Percentiles rank a stretch among this genome's conserved stretches.
Evolutionary conservation across 257 asterid genomes (phyloP).

Genomic region (Nicotiana benthamiana): DNA sequence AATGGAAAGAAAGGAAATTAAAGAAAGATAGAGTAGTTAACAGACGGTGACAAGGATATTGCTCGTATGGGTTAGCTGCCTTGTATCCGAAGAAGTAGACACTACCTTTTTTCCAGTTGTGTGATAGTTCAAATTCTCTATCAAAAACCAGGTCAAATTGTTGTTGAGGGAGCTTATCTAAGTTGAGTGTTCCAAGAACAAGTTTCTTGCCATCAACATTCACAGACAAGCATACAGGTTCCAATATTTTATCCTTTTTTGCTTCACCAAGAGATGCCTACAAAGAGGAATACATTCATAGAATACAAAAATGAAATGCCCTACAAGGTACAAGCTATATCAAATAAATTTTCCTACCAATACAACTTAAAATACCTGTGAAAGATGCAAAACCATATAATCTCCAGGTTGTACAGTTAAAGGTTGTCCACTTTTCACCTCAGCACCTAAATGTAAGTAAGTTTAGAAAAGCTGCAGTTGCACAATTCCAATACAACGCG

Average conservation of each 20-base stretch:
- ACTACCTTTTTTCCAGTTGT: slow-evolving; percentile 18
- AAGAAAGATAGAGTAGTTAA: background rate
- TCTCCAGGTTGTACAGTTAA: slow-evolving; percentile 6
- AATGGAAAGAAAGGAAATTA: background rate
- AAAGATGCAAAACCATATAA: slow-evolving; percentile 8
- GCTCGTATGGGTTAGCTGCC: background rate
- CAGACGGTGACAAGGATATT: background rate
- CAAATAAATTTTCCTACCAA: background rate
- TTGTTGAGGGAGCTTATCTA: slow-evolving; percentile 18
- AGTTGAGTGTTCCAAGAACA: slow-evolving; percentile 16
- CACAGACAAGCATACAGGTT: slow-evolving; percentile 16
- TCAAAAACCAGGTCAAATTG: slow-evolving; percentile 18
- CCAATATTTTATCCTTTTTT: slow-evolving; percentile 9
- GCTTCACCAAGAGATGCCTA: slow-evolving; percentile 16
- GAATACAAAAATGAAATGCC: background rate
- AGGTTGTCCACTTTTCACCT: slow-evolving; percentile 15
- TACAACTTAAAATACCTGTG: slow-evolving; percentile 9
- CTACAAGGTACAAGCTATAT: background rate
- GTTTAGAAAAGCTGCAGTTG: background rate
- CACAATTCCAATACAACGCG: background rate
- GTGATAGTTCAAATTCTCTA: slow-evolving; percentile 18
- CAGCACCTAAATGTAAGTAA: slow-evolving; percentile 7
- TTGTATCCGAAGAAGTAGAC: slow-evolving; percentile 18
- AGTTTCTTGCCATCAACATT: slow-evolving; percentile 9
- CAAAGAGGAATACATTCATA: background rate